These are phyloP conservation scores for Neurospora sp. DNA, from an alignment of 495 filamentous ascomycete genomes.

Conservation along the genomic window DNA sequence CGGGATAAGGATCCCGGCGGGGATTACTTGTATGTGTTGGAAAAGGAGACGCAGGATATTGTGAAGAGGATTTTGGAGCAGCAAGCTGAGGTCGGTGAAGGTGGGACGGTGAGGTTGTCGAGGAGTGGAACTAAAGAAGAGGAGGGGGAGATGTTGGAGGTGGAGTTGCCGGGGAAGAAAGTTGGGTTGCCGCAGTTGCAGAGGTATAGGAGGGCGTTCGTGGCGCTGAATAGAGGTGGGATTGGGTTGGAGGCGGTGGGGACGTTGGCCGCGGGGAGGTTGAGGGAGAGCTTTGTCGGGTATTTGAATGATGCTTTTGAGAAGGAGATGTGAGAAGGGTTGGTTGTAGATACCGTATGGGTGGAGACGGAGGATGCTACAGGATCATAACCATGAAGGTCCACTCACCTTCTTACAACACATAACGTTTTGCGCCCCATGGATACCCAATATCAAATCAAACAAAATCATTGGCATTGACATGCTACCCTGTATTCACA, in stretches of 20 bases:
- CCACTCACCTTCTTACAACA: background rate
- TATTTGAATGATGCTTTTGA: slow-evolving; percentile 63
- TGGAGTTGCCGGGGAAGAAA: slow-evolving; percentile 50
- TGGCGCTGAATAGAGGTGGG: slow-evolving; percentile 57
- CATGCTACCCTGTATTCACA: no score
- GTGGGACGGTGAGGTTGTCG: slow-evolving; percentile 33
- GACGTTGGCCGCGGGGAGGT: slow-evolving; percentile 40
- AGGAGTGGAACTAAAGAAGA: slow-evolving; percentile 19
- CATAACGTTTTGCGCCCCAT: background rate
- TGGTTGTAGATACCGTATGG: background rate
- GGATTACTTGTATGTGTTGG: slow-evolving; percentile 76
- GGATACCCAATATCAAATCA: background rate
- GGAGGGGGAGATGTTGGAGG: slow-evolving; percentile 28
- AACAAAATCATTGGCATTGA: background rate
- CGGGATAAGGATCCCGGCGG: slow-evolving; percentile 51
- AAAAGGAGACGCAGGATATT: slow-evolving; percentile 75
- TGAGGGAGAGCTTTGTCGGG: slow-evolving; percentile 59
- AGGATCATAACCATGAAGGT: background rate
- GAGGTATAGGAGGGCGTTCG: slow-evolving; percentile 75
- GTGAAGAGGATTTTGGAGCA: slow-evolving; percentile 64
- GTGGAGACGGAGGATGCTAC: background rate
- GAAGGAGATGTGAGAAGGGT: slow-evolving; percentile 26
- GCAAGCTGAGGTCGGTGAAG: slow-evolving; percentile 56
- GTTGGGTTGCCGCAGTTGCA: slow-evolving; percentile 70
- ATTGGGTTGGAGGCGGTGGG: slow-evolving; percentile 39